Percentiles rank a stretch among this genome's conserved stretches.
Evolutionary conservation across 164 flowering plant genomes (phyloP).

Genomic region (Aristolochia fimbriata): DNA sequence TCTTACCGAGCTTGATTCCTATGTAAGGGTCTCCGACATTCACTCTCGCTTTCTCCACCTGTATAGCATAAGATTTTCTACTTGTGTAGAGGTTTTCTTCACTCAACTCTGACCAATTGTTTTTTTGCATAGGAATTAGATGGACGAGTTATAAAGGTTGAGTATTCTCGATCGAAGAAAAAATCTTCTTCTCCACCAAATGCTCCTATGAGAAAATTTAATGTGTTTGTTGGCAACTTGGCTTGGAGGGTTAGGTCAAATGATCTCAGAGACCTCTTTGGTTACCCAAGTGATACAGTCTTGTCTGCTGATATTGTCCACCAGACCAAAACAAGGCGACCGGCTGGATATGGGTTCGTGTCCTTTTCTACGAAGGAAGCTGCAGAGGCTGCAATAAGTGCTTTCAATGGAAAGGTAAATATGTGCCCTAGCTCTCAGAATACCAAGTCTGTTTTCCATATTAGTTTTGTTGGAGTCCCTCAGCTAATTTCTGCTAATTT

Average conservation of each 20-base stretch:
- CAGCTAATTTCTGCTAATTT: neutral
- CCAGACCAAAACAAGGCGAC: slow-evolving; percentile 46
- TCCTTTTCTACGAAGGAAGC: slow-evolving; percentile 47
- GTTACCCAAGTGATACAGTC: slow-evolving; percentile 24
- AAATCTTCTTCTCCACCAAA: slow-evolving; percentile 21
- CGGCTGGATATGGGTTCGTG: slow-evolving; percentile 83
- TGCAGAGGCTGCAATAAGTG: slow-evolving; percentile 54
- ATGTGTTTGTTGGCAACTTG: slow-evolving; percentile 68
- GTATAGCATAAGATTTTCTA: no score
- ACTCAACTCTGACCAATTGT: neutral
- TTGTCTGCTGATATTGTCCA: slow-evolving; percentile 55
- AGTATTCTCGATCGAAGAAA: slow-evolving; percentile 45
- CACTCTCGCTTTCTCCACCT: neutral
- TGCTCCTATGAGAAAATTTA: slow-evolving; percentile 26
- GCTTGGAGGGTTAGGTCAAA: slow-evolving; percentile 47
- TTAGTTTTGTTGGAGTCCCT: neutral
- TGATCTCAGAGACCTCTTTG: slow-evolving; percentile 61
- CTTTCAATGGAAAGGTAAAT: slow-evolving; percentile 69
- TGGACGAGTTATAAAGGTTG: slow-evolving; percentile 51
- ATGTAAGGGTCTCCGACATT: slow-evolving; percentile 32
- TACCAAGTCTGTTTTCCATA: neutral
- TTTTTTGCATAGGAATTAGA: slow-evolving; percentile 39
- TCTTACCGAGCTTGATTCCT: slow-evolving; percentile 46
- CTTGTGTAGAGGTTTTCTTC: no score
- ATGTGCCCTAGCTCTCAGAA: neutral